These are phyloP conservation scores for Kodamaea restingae DNA, from an alignment of 805 yeast genomes.

Conservation along the genomic window DNA sequence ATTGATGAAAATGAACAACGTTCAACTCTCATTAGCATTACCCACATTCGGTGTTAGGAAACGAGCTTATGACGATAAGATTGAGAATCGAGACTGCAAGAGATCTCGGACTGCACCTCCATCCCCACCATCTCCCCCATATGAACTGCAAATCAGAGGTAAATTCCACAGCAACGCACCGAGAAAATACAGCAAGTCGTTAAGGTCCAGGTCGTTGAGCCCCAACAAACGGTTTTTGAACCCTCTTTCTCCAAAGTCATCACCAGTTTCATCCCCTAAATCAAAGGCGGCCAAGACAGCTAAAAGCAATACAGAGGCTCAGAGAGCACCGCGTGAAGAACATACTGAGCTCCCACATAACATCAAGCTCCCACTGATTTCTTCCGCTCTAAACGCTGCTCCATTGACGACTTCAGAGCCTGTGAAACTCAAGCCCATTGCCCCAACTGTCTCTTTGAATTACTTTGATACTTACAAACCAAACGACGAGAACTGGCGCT, in stretches of 20 bases:
- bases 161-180: conserved; percentile 1
- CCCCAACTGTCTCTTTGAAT: conserved; percentile 41
- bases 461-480: conserved; percentile 45
- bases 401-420: conserved; percentile 16
- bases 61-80: conserved; percentile 25
- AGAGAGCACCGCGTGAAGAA: neutral
- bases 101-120: conserved; percentile 47
- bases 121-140: conserved; percentile 30
- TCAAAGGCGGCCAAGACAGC: neutral
- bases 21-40: conserved; percentile 8
- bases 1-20: conserved; percentile 13
- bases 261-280: conserved; percentile 19
- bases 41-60: conserved; percentile 17
- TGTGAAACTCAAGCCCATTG: conserved; percentile 27
- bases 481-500: conserved; percentile 43
- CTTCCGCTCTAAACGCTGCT: conserved; percentile 27
- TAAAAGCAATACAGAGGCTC: neutral
- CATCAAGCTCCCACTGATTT: conserved; percentile 31
- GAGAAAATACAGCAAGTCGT: conserved; percentile 10
- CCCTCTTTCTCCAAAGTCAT: conserved; percentile 19
- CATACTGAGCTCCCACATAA: conserved; percentile 2
- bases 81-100: conserved; percentile 17
- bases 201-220: conserved; percentile 13
- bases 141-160: conserved; percentile 6
- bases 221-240: conserved; percentile 13